Evolutionary conservation across 2,329 filamentous ascomycete genomes (phyloP), one percentile per base, ranked within the genome.

Genomic region (Diaporthe eres): DNA sequence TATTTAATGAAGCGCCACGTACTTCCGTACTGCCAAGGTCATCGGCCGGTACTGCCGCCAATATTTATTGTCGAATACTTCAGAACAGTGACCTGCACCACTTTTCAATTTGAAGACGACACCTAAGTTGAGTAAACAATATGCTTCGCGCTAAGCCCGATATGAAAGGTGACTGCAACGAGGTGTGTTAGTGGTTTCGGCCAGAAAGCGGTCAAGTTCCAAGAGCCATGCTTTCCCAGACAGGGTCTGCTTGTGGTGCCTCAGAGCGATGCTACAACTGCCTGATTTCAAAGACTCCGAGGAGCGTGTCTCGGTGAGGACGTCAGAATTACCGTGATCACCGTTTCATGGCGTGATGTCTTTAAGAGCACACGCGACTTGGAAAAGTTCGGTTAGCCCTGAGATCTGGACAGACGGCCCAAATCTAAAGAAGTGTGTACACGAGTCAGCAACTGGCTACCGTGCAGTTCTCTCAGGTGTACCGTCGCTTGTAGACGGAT

Each of bases 401-500:
- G 15, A 39, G 47, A 68, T 37, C 31, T 51, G 6, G 9, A 37
- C 31, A 53, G 4, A 15, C 22, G 22, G 9, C 19, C 6, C 47
- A 39, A 53, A 68, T 53, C 44, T 31, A 19, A 13, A 49, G 28
- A 51, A n/a, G 44, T 4, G 7, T 53, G 22, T 19, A 13, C 63
- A 68, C 44, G 63, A 68, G 63, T 68, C 63, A 68, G 63, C 47
- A 4, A 12, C 44, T 53, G n/a, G 63, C 31, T 37, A n/a, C 61
- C 9, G n/a, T 9, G 17, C 8, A 47, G 9, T 19, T 15, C 44
- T 3, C 42, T 49, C n/a, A n/a, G n/a, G n/a, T n/a, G 10, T 49
- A 10, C 61, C 10, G 28, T 49, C 19, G 19, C 44, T 28, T 51
- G 19, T 67, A 34, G 12, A 37, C 63, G 63, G 63, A 68, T 68